Conservation (phyloP, 2,329 filamentous ascomycete genomes). For the Xylaria digitata region DNA sequence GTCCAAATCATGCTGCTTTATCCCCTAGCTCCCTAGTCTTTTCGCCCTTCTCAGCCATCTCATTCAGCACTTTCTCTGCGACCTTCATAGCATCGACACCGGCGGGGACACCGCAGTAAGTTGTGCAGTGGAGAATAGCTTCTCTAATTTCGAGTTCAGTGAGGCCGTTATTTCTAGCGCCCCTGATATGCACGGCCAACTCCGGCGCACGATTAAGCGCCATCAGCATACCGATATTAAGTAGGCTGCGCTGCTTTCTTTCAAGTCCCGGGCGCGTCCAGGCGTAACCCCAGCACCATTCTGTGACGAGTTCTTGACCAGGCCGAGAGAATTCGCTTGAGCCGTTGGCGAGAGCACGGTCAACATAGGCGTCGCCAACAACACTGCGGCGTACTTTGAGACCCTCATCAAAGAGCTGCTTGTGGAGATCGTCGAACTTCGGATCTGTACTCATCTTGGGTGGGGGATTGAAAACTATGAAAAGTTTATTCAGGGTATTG, state of each 20-base stretch:
- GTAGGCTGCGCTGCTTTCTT: conserved; percentile 68
- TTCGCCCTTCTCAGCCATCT: conserved; percentile 50
- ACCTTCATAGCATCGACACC: conserved; percentile 56
- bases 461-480: not conserved
- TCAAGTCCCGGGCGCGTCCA: conserved; percentile 73
- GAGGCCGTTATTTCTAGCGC: conserved; percentile 71
- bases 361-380: conserved; percentile 70
- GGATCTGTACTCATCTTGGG: conserved; percentile 42
- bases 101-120: conserved; percentile 58
- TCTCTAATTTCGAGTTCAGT: conserved; percentile 72
- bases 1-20: conserved; percentile 36
- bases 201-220: conserved; percentile 70
- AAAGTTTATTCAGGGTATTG: not conserved
- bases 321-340: conserved; percentile 69
- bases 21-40: conserved; percentile 45
- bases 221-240: conserved; percentile 71
- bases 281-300: conserved; percentile 72
- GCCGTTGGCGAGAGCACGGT: conserved; percentile 65
- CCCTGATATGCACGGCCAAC: conserved; percentile 70
- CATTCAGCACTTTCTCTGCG: conserved; percentile 49
- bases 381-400: conserved; percentile 70
- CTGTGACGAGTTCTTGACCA: conserved; percentile 71
- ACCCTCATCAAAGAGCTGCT: conserved; percentile 69
- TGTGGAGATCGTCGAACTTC: conserved; percentile 55
- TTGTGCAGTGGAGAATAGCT: conserved; percentile 61